A percentile compares a stretch with the other conserved stretches of the same genome.
Evolutionary conservation across 495 filamentous ascomycete genomes (phyloP).

Genomic region (Baudoinia panamericana): DNA sequence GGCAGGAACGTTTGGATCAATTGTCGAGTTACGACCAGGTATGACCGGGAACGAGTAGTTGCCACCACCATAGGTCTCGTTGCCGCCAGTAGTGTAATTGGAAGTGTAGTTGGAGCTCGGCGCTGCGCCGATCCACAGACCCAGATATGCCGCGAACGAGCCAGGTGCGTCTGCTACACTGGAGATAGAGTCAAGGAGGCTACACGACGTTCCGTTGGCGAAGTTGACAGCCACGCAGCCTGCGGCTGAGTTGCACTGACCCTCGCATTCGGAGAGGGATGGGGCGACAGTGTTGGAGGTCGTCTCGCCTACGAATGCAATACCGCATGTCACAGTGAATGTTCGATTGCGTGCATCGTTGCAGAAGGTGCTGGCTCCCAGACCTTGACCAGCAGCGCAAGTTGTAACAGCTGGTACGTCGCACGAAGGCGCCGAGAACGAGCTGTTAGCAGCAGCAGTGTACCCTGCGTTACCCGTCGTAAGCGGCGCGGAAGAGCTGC

Average conservation of each 20-base stretch:
- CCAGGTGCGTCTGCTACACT: constrained; percentile 1
- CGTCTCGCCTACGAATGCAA: constrained; percentile 2
- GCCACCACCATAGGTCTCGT: background rate
- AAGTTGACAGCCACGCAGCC: constrained; percentile 7
- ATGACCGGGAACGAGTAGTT: no score
- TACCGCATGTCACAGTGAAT: constrained; percentile 7
- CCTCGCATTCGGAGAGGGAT: constrained; percentile 3
- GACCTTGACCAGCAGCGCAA: constrained; percentile 3
- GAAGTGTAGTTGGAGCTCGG: background rate
- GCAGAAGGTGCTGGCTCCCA: constrained; percentile 6
- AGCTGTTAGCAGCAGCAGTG: background rate
- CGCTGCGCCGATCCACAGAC: constrained; percentile 3
- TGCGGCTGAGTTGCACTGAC: background rate
- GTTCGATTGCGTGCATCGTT: constrained; percentile 1
- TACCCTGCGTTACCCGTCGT: constrained; percentile 1
- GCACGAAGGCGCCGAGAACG: constrained; percentile 1
- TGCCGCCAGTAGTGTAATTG: background rate
- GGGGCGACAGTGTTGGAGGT: background rate
- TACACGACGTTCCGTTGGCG: background rate
- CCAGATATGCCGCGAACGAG: constrained; percentile 9
- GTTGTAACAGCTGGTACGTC: background rate
- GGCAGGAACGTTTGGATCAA: background rate
- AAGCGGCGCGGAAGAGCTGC: background rate
- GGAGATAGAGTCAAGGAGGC: constrained; percentile 2
- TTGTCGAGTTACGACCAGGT: background rate